A percentile compares a stretch with the other conserved stretches of the same genome.
Evolutionary conservation across 2,329 filamentous ascomycete genomes (phyloP).

Genomic region (Zymoseptoria brevis): DNA sequence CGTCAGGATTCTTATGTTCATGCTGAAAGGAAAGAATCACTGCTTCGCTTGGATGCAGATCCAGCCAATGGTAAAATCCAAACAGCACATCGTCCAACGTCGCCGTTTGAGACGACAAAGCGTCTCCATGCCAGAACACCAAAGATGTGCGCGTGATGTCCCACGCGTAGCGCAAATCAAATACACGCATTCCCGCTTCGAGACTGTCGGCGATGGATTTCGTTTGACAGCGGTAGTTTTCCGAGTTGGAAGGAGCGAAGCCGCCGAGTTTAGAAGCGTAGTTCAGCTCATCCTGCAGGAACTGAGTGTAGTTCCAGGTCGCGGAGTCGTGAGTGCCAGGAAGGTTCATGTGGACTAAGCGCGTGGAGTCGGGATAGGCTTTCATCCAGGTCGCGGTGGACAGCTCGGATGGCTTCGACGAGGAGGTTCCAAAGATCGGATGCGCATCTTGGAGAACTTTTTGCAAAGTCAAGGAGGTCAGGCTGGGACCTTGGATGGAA

Average conservation of each 20-base stretch:
- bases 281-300: slow-evolving; percentile 35
- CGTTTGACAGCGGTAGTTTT: slow-evolving; percentile 39
- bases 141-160: slow-evolving; percentile 40
- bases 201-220: slow-evolving; percentile 35
- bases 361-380: slow-evolving; percentile 35
- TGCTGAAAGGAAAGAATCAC: slow-evolving; percentile 44
- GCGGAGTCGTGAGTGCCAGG: slow-evolving; percentile 45
- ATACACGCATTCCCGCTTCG: slow-evolving; percentile 41
- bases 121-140: slow-evolving; percentile 44
- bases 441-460: slow-evolving; percentile 37
- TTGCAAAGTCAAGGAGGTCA: slow-evolving; percentile 30
- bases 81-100: slow-evolving; percentile 41
- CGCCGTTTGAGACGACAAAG: slow-evolving; percentile 38
- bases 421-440: slow-evolving; percentile 35
- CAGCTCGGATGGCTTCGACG: slow-evolving; percentile 2
- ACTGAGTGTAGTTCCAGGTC: slow-evolving; percentile 45
- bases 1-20: slow-evolving; percentile 34
- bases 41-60: slow-evolving; percentile 39
- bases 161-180: slow-evolving; percentile 45
- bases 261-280: slow-evolving; percentile 36
- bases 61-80: slow-evolving; percentile 44
- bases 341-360: slow-evolving; percentile 42
- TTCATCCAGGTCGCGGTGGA: slow-evolving; percentile 41
- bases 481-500: neutral
- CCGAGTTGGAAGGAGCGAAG: slow-evolving; percentile 27